Evolutionary conservation across 1,139 yeast species (phyloP).

Genomic region (Pneumocystis sp.): DNA sequence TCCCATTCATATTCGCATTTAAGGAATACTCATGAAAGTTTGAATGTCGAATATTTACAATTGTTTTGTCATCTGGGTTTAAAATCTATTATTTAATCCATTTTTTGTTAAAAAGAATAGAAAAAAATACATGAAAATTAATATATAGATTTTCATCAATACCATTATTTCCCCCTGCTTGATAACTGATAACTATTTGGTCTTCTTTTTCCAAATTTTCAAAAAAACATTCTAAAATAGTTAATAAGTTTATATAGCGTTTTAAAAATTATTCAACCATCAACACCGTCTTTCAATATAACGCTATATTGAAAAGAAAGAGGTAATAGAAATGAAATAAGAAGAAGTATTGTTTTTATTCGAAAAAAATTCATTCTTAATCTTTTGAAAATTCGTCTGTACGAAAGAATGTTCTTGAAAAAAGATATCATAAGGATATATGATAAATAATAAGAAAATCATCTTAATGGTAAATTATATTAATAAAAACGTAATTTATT

Average conservation of each 20-base stretch:
- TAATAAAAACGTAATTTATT: no score
- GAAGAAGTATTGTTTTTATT: not conserved
- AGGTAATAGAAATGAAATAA: not conserved
- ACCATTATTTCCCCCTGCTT: slow-evolving; percentile 74
- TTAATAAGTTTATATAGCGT: slow-evolving; percentile 17
- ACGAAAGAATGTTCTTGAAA: not conserved
- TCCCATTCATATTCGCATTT: slow-evolving; percentile 53
- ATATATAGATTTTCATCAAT: slow-evolving; percentile 42
- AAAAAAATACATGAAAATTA: slow-evolving; percentile 8
- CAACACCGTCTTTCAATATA: not conserved
- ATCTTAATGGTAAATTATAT: no score
- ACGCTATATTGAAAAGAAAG: not conserved
- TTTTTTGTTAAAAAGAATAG: not conserved
- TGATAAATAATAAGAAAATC: no score
- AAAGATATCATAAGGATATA: not conserved
- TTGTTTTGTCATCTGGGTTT: slow-evolving; percentile 40
- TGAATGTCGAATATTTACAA: slow-evolving; percentile 36
- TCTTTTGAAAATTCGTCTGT: not conserved
- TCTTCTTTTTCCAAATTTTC: slow-evolving; percentile 73
- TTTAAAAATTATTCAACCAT: not conserved
- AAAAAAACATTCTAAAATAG: slow-evolving; percentile 44
- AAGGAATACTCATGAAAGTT: slow-evolving; percentile 73
- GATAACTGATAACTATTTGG: slow-evolving; percentile 77
- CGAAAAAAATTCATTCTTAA: not conserved
- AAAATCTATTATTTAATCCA: slow-evolving; percentile 26